These are phyloP conservation scores for Penicillium robsamsonii DNA, from an alignment of 495 filamentous ascomycete genomes.

Conservation along the genomic window DNA sequence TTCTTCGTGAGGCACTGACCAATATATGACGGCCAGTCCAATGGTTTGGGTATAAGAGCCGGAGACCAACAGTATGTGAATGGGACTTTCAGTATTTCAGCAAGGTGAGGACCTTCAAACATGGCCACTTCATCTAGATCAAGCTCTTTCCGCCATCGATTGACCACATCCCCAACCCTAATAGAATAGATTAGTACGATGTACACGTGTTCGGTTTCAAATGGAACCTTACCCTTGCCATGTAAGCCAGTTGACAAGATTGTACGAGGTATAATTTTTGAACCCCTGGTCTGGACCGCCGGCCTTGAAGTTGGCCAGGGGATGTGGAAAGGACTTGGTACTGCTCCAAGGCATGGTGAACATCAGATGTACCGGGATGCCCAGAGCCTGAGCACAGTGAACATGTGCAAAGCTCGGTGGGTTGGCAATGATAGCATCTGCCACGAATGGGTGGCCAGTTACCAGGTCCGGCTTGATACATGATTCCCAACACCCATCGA, in stretches of 20 bases:
- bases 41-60: conserved; percentile 11
- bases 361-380: too few relatives aligned
- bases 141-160: conserved; percentile 9
- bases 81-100: conserved; percentile 10
- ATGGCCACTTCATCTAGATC: conserved; percentile 9
- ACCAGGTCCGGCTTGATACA: conserved; percentile 17
- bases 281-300: conserved; percentile 43
- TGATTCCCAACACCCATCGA: conserved; percentile 51
- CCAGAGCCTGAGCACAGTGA: too few relatives aligned
- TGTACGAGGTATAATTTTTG: conserved; percentile 69
- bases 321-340: conserved; percentile 50
- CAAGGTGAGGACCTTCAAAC: conserved; percentile 7
- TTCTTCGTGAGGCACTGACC: too few relatives aligned
- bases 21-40: conserved; percentile 14
- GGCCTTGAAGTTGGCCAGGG: conserved; percentile 50
- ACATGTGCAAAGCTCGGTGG: too few relatives aligned
- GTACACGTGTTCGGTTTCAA: neutral
- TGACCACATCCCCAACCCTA: conserved; percentile 16
- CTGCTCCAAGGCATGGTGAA: too few relatives aligned
- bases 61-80: conserved; percentile 22
- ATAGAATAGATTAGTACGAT: neutral
- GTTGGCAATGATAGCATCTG: too few relatives aligned
- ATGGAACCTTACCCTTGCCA: conserved; percentile 41
- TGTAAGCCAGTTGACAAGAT: conserved; percentile 71
- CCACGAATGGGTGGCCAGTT: too few relatives aligned